Conservation (phyloP, 345 rosid genomes). For the Eucalyptus curtisii region DNA sequence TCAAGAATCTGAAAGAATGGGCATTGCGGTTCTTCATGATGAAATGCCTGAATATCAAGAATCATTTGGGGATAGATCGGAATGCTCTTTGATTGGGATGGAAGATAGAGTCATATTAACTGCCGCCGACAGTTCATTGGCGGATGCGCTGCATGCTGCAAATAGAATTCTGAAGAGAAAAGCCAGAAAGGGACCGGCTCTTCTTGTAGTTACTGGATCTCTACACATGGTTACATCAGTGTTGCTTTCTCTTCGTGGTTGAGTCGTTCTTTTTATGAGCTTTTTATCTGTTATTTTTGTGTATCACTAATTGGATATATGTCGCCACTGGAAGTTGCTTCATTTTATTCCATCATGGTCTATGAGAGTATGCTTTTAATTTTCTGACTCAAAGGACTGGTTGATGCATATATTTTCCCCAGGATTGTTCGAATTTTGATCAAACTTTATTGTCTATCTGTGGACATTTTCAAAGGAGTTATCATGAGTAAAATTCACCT, state of each 20-base stretch:
- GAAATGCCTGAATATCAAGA: constrained; percentile 11
- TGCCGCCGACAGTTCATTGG: constrained; percentile 15
- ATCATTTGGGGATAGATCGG: not conserved
- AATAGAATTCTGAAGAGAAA: constrained; percentile 20
- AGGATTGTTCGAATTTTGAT: not conserved
- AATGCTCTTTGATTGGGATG: not conserved
- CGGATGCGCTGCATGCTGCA: constrained; percentile 17
- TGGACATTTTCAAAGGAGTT: not conserved
- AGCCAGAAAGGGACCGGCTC: constrained; percentile 1
- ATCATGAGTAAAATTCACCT: not conserved
- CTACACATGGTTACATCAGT: constrained; percentile 36
- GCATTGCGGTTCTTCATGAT: constrained; percentile 13
- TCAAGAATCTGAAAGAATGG: constrained; percentile 44
- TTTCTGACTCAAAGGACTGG: not conserved
- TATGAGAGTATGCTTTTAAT: not conserved
- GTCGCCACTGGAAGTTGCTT: not conserved
- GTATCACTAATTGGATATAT: not conserved
- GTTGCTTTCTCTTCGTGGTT: constrained; percentile 9
- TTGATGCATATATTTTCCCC: not conserved
- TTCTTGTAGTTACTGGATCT: constrained; percentile 52
- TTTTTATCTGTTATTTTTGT: not conserved
- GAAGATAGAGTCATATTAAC: constrained; percentile 13
- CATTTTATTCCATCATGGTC: not conserved
- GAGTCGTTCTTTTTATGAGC: not conserved
- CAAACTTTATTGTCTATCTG: not conserved